Percentiles rank a stretch among this genome's conserved stretches.
Conservation (phyloP, 164 flowering plant genomes). For the Macadamia tetraphylla region DNA sequence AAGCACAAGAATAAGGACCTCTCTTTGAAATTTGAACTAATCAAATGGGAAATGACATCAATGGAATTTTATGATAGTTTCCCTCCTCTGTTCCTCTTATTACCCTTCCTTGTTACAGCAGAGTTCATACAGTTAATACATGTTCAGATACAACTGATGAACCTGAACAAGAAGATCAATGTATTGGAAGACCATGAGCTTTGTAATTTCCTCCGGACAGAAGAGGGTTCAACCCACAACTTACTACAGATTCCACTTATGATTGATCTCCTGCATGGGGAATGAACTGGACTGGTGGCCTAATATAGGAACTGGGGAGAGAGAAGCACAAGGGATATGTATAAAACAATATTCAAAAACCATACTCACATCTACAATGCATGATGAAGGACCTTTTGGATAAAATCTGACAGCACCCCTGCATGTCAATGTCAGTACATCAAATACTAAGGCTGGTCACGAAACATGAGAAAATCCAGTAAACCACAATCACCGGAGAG, state of each 20-base stretch:
- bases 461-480: background rate
- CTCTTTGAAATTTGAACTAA: background rate
- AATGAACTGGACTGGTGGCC: background rate
- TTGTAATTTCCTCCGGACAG: background rate
- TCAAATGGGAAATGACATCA: background rate
- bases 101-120: background rate
- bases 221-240: background rate
- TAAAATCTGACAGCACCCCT: slow-evolving; percentile 94
- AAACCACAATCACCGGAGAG: background rate
- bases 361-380: slow-evolving; percentile 62
- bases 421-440: slow-evolving; percentile 19
- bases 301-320: background rate
- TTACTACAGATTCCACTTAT: background rate
- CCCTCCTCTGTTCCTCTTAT: background rate
- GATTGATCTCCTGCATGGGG: background rate
- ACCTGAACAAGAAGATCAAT: background rate
- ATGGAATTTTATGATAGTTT: background rate
- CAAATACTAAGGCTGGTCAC: background rate
- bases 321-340: background rate
- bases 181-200: background rate
- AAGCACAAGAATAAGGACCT: slow-evolving; percentile 3
- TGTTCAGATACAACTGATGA: background rate
- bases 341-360: background rate
- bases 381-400: slow-evolving; percentile 82
- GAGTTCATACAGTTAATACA: background rate